Evolutionary conservation across 2,329 filamentous ascomycete species (phyloP).

Genomic region (Verticillium tricorpus): DNA sequence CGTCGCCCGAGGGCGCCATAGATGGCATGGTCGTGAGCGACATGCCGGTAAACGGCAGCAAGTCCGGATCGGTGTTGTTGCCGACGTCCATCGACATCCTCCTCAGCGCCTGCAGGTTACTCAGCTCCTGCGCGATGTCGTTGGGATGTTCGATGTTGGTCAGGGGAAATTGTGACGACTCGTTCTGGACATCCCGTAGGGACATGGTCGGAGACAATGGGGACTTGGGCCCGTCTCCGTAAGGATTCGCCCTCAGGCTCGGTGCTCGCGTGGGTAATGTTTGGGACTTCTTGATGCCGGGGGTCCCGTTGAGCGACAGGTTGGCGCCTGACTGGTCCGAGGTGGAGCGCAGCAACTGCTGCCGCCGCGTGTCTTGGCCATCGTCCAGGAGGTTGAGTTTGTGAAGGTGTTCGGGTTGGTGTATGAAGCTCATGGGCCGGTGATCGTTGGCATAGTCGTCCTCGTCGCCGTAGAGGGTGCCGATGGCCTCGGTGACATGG

Average conservation of each 20-base stretch:
- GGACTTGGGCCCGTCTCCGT: slow-evolving; percentile 36
- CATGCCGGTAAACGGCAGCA: slow-evolving; percentile 66
- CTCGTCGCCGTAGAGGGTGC: slow-evolving; percentile 80
- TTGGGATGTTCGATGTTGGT: slow-evolving; percentile 87
- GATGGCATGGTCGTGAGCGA: slow-evolving; percentile 66
- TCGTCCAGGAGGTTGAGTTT: slow-evolving; percentile 22
- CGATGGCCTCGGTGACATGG: slow-evolving; percentile 92
- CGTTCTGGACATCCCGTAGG: slow-evolving; percentile 50
- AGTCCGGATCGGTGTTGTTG: slow-evolving; percentile 67
- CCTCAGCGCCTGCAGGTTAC: slow-evolving; percentile 83
- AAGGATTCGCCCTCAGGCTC: slow-evolving; percentile 35
- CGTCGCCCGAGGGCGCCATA: slow-evolving; percentile 65
- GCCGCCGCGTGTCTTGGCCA: slow-evolving; percentile 29
- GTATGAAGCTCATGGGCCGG: slow-evolving; percentile 72
- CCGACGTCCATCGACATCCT: slow-evolving; percentile 93
- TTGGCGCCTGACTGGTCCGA: slow-evolving; percentile 36
- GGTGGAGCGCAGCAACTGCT: slow-evolving; percentile 37
- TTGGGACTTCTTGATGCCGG: slow-evolving; percentile 36
- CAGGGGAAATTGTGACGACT: slow-evolving; percentile 74
- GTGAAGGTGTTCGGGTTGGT: slow-evolving; percentile 47
- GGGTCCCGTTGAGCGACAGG: slow-evolving; percentile 21
- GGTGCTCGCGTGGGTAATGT: slow-evolving; percentile 33
- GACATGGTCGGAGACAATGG: slow-evolving; percentile 49
- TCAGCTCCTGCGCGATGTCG: slow-evolving; percentile 86
- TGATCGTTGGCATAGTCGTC: slow-evolving; percentile 55